Base-by-base conservation (phyloP, 768 basidiomycete genomes). In the Psilocybe cubensis region DNA sequence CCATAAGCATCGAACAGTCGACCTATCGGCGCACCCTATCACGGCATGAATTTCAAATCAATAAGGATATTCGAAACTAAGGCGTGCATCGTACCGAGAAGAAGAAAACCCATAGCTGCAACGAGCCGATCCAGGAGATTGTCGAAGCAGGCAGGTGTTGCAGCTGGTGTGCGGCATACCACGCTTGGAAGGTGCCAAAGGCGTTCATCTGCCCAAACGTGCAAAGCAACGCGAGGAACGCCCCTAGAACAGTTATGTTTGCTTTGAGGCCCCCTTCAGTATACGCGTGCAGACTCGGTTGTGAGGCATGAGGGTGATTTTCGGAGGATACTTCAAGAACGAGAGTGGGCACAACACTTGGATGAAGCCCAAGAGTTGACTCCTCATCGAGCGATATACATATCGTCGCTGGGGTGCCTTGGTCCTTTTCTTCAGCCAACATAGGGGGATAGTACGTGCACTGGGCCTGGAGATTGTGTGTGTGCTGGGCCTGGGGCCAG, bases 121-220 rank as follows among this genome's bases (percentile, higher is more conserved):
- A 59, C 1, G 85, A 85, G 4, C 87, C 88, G 60, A 90, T 88
- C 84, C 87, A 88, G 2, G 87, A 84, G 59, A 89, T 86, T 21
- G 76, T 80, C 33, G 83, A 84, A 12, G 83, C 72, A 12, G 83
- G 70, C 31, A 79, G 60, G 60, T 76, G 67, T 17, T 68, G 66
- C 17, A 91, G 76, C 67, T 89, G 84, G 67, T 91, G 83, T 12
- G 69, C 70, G 9, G 79, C 74, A 62, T 91, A 90, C 83, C 84
- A 89, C 11, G 83, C 71, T 67, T 89, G 86, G 67, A 84, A 91
- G 40, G 86, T 87, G 14, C 89, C 89, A 60, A 89, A 91, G 43
- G 88, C 81, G 51, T 78, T 86, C 75, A 89, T 83, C 62, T 84
- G 86, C 8, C 89, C 89, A 66, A 91, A 89, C 2, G 86, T 84